Conservation (phyloP, 768 basidiomycete species). For the Calocybe indica region DNA sequence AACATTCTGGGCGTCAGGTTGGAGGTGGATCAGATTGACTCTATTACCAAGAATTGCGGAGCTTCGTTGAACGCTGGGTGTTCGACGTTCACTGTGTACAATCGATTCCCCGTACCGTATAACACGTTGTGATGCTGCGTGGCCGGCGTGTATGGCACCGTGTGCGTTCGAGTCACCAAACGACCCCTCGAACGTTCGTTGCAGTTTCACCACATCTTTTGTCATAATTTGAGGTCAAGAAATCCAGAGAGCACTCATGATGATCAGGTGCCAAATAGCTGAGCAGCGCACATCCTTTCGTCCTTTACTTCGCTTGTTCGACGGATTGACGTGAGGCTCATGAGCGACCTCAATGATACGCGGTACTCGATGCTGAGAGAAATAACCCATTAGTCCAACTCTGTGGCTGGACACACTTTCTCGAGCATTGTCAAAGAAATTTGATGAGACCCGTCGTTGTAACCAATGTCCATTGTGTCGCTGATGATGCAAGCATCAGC, state of each 20-base stretch:
- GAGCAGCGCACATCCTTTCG: no score
- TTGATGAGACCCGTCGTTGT: constrained; percentile 34
- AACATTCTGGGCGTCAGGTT: constrained; percentile 35
- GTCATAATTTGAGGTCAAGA: no score
- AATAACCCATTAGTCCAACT: constrained; percentile 1
- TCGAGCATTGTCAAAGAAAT: constrained; percentile 31
- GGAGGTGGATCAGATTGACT: constrained; percentile 39
- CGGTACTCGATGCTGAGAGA: constrained; percentile 18
- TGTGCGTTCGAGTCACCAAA: constrained; percentile 12
- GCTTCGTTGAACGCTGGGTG: constrained; percentile 20
- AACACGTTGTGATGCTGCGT: constrained; percentile 29
- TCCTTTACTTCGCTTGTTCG: no score
- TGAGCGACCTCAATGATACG: constrained; percentile 22
- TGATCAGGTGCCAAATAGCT: no score
- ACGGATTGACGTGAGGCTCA: constrained; percentile 18
- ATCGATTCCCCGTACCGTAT: constrained; percentile 24
- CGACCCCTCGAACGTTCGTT: constrained; percentile 3
- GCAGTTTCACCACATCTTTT: no score
- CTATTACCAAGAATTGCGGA: constrained; percentile 28
- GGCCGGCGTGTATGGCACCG: constrained; percentile 32
- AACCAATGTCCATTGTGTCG: constrained; percentile 36
- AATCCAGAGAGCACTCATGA: no score
- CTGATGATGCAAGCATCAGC: constrained; percentile 39
- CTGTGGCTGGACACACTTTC: constrained; percentile 12
- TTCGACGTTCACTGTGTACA: constrained; percentile 33